Conservation (phyloP, 2,329 filamentous ascomycete genomes). For the Biscogniauxia mediterranea region DNA sequence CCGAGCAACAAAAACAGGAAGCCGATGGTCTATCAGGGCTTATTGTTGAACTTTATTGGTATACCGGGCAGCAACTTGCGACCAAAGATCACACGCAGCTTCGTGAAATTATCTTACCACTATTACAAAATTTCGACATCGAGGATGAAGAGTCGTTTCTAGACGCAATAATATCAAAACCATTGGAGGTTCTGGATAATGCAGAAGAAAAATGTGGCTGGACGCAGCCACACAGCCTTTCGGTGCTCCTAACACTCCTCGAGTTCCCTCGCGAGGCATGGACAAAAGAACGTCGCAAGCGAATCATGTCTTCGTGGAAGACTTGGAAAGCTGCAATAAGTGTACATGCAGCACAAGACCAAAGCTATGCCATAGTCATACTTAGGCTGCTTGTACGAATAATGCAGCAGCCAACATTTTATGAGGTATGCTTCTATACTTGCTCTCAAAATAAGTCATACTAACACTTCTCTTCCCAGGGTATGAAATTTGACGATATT, state of each 20-base stretch:
- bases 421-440: slow-evolving; percentile 24
- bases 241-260: slow-evolving; percentile 23
- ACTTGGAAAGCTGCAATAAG: slow-evolving; percentile 24
- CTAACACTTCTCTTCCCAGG: slow-evolving; percentile 15
- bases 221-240: slow-evolving; percentile 24
- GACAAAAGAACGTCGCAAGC: slow-evolving; percentile 32
- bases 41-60: slow-evolving; percentile 25
- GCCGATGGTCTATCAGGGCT: slow-evolving; percentile 16
- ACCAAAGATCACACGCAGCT: slow-evolving; percentile 8
- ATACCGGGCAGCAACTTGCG: slow-evolving; percentile 12
- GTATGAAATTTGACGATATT: slow-evolving; percentile 31
- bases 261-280: slow-evolving; percentile 29
- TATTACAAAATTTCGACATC: slow-evolving; percentile 26
- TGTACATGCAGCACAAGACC: slow-evolving; percentile 18
- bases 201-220: slow-evolving; percentile 21
- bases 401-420: slow-evolving; percentile 34
- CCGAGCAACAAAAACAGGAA: slow-evolving; percentile 23
- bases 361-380: slow-evolving; percentile 22
- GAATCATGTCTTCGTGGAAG: slow-evolving; percentile 33
- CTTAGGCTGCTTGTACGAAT: slow-evolving; percentile 29
- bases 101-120: slow-evolving; percentile 13
- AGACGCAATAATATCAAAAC: slow-evolving; percentile 26
- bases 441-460: slow-evolving; percentile 6
- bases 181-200: slow-evolving; percentile 25
- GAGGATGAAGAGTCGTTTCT: slow-evolving; percentile 28